A percentile compares a stretch with the other conserved stretches of the same genome.
phyloP scores from a whole-genome alignment of 305 asterid genomes.

The Ilex paraguariensis region DNA sequence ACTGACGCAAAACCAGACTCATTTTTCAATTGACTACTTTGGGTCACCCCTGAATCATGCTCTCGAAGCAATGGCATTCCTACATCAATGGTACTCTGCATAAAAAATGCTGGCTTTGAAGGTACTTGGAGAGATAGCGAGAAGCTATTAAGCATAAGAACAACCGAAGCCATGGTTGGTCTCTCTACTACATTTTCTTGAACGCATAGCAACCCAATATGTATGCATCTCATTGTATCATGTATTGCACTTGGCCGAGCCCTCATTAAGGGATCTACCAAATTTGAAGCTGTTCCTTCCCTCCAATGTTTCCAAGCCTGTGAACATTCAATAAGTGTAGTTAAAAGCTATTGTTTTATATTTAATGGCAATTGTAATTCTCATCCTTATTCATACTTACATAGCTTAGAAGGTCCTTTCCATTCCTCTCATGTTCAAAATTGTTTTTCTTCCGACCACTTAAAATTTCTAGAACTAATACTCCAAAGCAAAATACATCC shows the following conservation, averaged over 20 bases:
- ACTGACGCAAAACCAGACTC: background rate
- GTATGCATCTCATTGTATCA: background rate
- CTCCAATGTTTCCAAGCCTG: background rate
- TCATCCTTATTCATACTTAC: constrained; percentile 16
- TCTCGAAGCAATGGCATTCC: background rate
- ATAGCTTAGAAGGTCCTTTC: constrained; percentile 26
- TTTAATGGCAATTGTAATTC: background rate
- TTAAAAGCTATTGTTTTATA: no score
- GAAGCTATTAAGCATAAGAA: constrained; percentile 33
- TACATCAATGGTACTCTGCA: constrained; percentile 10
- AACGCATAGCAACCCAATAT: constrained; percentile 41
- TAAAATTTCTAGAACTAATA: constrained; percentile 32
- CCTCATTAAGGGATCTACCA: constrained; percentile 14
- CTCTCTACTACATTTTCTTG: constrained; percentile 33
- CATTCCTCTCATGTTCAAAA: background rate
- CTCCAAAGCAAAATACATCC: constrained; percentile 37
- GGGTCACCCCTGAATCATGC: background rate
- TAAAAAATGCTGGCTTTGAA: constrained; percentile 27
- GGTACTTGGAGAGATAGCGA: constrained; percentile 26
- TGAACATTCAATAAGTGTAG: no score
- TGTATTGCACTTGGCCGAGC: background rate
- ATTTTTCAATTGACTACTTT: no score
- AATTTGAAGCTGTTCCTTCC: background rate
- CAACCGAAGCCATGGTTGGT: constrained; percentile 35
- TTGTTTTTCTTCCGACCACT: constrained; percentile 21